phyloP scores from a whole-genome alignment of 108 stramenopile genomes.

The Skeletonema marinoi region DNA sequence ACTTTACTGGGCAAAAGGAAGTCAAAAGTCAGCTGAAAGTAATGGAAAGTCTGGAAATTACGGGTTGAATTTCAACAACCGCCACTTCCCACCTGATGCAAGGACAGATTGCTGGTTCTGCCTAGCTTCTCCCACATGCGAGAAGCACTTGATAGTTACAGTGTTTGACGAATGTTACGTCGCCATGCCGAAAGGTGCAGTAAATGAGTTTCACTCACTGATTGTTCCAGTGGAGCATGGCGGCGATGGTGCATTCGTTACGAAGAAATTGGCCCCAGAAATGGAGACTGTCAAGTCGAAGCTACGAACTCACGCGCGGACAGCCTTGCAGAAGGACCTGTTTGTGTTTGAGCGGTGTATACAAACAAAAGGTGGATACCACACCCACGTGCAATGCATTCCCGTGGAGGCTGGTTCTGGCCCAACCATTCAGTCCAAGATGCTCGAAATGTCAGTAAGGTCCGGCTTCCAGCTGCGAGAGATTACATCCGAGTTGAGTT shows the following conservation, averaged over 20 bases:
- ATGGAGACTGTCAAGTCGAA: slow-evolving; percentile 56
- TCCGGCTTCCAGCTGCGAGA: slow-evolving; percentile 66
- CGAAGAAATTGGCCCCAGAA: slow-evolving; percentile 53
- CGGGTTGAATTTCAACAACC: slow-evolving; percentile 60
- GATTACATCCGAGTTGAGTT: slow-evolving; percentile 69
- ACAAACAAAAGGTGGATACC: slow-evolving; percentile 87
- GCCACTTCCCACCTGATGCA: slow-evolving; percentile 72
- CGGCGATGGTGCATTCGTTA: slow-evolving; percentile 49
- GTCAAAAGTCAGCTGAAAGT: slow-evolving; percentile 23
- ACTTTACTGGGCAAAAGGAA: slow-evolving; percentile 75
- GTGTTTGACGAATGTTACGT: slow-evolving; percentile 76
- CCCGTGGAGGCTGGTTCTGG: slow-evolving; percentile 58
- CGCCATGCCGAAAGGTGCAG: slow-evolving; percentile 88
- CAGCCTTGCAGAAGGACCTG: slow-evolving; percentile 68
- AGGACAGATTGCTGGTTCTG: slow-evolving; percentile 93
- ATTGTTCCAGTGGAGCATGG: slow-evolving; percentile 87
- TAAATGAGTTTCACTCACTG: slow-evolving; percentile 77
- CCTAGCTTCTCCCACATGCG: slow-evolving; percentile 82
- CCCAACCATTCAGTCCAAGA: slow-evolving; percentile 55
- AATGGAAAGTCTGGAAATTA: slow-evolving; percentile 20
- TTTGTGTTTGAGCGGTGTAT: slow-evolving; percentile 91
- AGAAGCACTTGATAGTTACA: slow-evolving; percentile 85
- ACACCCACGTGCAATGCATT: slow-evolving; percentile 86
- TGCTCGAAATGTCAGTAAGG: slow-evolving; percentile 64
- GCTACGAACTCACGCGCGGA: slow-evolving; percentile 56